Percentiles rank a stretch among this genome's conserved stretches.
Evolutionary conservation across 768 basidiomycete genomes (phyloP).

Genomic region (Paxillus ammoniavirescens): DNA sequence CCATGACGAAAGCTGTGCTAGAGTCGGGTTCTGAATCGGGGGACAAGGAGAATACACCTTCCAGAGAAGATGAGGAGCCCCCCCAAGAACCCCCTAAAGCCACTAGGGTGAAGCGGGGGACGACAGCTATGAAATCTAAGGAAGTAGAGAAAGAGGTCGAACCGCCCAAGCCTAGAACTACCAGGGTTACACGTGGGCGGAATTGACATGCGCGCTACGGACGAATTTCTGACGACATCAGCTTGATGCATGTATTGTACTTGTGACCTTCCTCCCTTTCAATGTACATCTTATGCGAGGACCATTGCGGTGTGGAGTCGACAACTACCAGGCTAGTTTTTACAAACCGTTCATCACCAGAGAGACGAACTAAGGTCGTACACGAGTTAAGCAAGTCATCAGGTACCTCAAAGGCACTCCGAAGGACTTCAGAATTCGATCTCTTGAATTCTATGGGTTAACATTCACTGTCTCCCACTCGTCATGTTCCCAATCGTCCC

Average conservation of each 20-base stretch:
- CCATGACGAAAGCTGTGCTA: neutral
- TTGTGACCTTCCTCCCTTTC: neutral
- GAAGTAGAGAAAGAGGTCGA: constrained; percentile 7
- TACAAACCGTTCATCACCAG: too few relatives aligned
- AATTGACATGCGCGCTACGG: neutral
- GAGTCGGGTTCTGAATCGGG: neutral
- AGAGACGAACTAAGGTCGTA: too few relatives aligned
- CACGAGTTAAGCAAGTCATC: too few relatives aligned
- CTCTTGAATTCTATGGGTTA: constrained; percentile 2
- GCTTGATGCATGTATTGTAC: neutral
- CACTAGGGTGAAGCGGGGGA: neutral
- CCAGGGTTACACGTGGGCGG: constrained; percentile 3
- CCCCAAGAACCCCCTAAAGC: neutral
- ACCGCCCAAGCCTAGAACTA: constrained; percentile 1
- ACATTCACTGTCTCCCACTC: constrained; percentile 16
- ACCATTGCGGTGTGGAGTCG: too few relatives aligned
- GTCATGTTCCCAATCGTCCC: neutral
- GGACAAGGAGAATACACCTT: constrained; percentile 14
- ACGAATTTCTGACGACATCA: neutral
- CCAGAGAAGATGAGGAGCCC: constrained; percentile 9
- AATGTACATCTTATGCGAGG: neutral
- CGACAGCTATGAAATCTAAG: neutral
- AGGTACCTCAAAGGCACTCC: neutral
- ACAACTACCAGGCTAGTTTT: too few relatives aligned
- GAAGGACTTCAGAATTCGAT: constrained; percentile 26